These are phyloP conservation scores for Trichoderma pleuroti DNA, from an alignment of 2,329 filamentous ascomycete genomes.

Conservation along the genomic window DNA sequence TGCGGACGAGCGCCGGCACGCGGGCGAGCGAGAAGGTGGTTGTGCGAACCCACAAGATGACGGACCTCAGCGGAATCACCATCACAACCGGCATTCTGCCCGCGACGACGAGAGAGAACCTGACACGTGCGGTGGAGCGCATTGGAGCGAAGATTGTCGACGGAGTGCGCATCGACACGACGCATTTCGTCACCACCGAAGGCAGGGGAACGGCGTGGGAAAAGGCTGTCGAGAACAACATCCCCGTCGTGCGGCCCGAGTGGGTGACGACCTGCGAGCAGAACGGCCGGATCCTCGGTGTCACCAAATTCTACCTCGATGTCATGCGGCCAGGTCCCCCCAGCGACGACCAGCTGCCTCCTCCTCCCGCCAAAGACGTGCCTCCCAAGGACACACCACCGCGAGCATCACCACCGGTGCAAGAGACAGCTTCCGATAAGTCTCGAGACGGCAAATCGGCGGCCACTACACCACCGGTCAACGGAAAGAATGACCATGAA, in stretches of 20 bases:
- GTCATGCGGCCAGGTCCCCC: constrained; percentile 55
- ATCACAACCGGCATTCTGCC: constrained; percentile 88
- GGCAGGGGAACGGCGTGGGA: constrained; percentile 89
- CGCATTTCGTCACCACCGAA: constrained; percentile 96
- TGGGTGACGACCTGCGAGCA: constrained; percentile 97
- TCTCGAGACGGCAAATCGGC: constrained; percentile 28
- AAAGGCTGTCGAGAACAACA: constrained; percentile 95
- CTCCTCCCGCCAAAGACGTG: constrained; percentile 34
- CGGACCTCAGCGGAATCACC: constrained; percentile 90
- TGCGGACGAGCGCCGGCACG: constrained; percentile 87
- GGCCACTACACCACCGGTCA: constrained; percentile 6
- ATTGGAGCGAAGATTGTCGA: constrained; percentile 93
- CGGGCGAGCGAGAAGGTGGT: constrained; percentile 77
- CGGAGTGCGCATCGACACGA: constrained; percentile 90
- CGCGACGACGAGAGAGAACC: constrained; percentile 64
- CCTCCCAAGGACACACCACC: constrained; percentile 27
- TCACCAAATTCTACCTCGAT: constrained; percentile 93
- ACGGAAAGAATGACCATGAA: constrained; percentile 7
- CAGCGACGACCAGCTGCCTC: constrained; percentile 34
- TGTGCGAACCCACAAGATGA: constrained; percentile 97
- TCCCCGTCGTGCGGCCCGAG: constrained; percentile 92
- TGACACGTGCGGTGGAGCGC: constrained; percentile 72
- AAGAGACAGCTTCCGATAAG: constrained; percentile 23
- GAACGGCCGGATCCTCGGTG: constrained; percentile 86
- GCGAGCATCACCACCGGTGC: constrained; percentile 22